Conservation (phyloP, 2,329 filamentous ascomycete genomes). For the Ophiostoma montium region DNA sequence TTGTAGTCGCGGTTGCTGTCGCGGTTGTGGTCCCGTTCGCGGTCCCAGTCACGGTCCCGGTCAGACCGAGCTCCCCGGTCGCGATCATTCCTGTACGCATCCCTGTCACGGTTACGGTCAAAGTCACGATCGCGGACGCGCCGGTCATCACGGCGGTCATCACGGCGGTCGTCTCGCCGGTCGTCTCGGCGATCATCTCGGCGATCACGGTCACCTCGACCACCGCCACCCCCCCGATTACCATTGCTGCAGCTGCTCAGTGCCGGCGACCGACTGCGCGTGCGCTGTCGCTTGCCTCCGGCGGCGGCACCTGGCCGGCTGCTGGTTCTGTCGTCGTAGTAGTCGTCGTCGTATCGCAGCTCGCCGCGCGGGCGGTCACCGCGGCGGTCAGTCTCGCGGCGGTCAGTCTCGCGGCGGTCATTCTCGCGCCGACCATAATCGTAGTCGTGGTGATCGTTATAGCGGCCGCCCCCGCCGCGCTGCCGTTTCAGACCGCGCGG, state of each 20-base stretch:
- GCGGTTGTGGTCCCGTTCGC: background rate
- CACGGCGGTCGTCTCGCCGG: slow-evolving; percentile 19
- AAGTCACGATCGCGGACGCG: slow-evolving; percentile 19
- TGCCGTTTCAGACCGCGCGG: slow-evolving; percentile 54
- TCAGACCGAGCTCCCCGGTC: slow-evolving; percentile 18
- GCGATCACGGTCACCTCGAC: slow-evolving; percentile 10
- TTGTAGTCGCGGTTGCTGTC: background rate
- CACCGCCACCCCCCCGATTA: slow-evolving; percentile 20
- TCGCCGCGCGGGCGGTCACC: background rate
- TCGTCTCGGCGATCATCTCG: slow-evolving; percentile 14
- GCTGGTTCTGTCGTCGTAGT: slow-evolving; percentile 26
- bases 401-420: slow-evolving; percentile 16
- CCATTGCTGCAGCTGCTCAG: slow-evolving; percentile 18
- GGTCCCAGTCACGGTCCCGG: slow-evolving; percentile 18
- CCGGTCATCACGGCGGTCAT: slow-evolving; percentile 10
- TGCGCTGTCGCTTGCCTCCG: slow-evolving; percentile 38
- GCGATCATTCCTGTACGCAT: slow-evolving; percentile 18
- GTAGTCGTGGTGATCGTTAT: slow-evolving; percentile 1
- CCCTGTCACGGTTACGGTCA: slow-evolving; percentile 18
- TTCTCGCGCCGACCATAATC: background rate
- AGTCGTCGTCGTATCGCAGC: slow-evolving; percentile 10
- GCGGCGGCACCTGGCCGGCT: slow-evolving; percentile 28
- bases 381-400: slow-evolving; percentile 30
- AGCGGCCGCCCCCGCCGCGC: slow-evolving; percentile 39
- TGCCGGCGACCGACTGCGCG: slow-evolving; percentile 38